Evolutionary conservation across 805 yeast species (phyloP), one percentile per base, ranked within the genome.

Genomic region (Saccharomycodes ludwigii): DNA sequence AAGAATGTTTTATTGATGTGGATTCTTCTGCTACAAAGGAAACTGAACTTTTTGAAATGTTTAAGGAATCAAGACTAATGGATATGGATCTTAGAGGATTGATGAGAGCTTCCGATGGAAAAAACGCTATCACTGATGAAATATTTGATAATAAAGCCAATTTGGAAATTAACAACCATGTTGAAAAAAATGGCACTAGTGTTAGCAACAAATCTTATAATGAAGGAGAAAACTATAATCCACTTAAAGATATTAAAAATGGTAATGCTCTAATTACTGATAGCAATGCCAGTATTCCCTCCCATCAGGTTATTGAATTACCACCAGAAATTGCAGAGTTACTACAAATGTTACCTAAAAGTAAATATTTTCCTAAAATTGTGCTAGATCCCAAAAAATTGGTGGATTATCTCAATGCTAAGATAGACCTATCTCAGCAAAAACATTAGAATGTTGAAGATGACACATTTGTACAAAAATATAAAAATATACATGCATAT

Each of bases 1-100:
- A 65, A 20, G 75, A 71, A 38, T 54, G 66, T 21, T 85, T 82
- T 51, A 81, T 86, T 0, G 68, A 71, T 4, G 76, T 69, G n/a
- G 44, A 51, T 12, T n/a, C n/a, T n/a, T n/a, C n/a, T 12, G 4
- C 10, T 5, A n/a, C 12, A 8, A 9, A 15, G n/a, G 28, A 24
- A 18, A 14, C 26, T 36, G 12, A 18, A 29, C n/a, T 27, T 38
- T 22, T 40, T 27, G 36, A 38, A 13, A 30, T 26, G 11, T 40
- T 32, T 24, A 30, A 27, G 11, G 38, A 34, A 12, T 16, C 28
- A 25, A 25, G 28, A 25, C 15, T 19, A 14, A 16, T 6, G n/a
- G n/a, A n/a, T n/a, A n/a, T n/a, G n/a, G n/a, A n/a, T n/a, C n/a
- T n/a, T n/a, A n/a, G n/a, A n/a, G n/a, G n/a, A n/a, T n/a, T n/a